phyloP scores from a whole-genome alignment of 176 grass and related monocot species.

The Secale cereale region DNA sequence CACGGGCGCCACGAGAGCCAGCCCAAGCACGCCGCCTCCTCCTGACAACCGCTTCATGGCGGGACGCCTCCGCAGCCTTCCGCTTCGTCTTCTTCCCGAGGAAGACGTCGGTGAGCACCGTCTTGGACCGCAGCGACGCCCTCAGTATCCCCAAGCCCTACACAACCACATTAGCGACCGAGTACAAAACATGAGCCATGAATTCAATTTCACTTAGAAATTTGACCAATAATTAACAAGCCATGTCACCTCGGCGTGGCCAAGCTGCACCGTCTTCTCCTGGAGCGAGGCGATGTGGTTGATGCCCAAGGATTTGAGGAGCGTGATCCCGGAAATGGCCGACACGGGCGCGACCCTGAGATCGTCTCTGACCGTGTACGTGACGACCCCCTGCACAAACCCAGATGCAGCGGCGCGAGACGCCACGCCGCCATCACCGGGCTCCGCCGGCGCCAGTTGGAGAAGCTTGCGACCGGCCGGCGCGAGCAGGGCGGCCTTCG shows the following conservation, averaged over 20 bases:
- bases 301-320: conserved; percentile 27
- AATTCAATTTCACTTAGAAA: too few relatives aligned
- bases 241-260: not conserved
- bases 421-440: not conserved
- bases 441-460: not conserved
- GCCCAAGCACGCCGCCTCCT: not conserved
- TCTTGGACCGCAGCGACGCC: conserved; percentile 30
- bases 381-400: not conserved
- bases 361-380: conserved; percentile 38
- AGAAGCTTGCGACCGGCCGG: not conserved
- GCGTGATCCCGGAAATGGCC: conserved; percentile 24
- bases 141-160: conserved; percentile 39
- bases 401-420: not conserved
- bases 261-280: conserved; percentile 18
- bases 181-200: too few relatives aligned
- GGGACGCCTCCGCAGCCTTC: not conserved
- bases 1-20: not conserved
- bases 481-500: not conserved
- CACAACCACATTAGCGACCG: not conserved
- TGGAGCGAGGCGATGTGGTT: conserved; percentile 16
- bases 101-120: conserved; percentile 45
- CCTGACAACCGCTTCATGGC: not conserved
- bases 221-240: too few relatives aligned
- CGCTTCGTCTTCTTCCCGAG: not conserved
- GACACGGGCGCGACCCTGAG: conserved; percentile 48